phyloP scores from a whole-genome alignment of 208 protist species.

The Strigomonas culicis region DNA sequence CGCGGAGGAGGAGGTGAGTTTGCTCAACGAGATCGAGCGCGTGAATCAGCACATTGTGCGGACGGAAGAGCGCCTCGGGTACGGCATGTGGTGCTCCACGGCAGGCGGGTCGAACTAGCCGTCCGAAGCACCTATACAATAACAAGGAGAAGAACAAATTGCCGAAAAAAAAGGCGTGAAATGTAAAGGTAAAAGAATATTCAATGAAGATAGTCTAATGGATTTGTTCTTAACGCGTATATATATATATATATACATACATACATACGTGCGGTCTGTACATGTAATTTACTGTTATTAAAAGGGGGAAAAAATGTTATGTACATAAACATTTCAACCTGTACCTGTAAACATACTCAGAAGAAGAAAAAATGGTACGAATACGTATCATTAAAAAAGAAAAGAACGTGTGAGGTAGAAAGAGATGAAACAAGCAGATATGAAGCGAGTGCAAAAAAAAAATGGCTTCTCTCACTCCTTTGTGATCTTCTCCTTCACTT shows the following conservation, averaged over 20 bases:
- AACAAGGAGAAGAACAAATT: background rate
- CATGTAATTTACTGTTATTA: background rate
- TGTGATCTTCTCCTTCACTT: too few relatives aligned
- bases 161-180: background rate
- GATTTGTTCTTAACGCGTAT: background rate
- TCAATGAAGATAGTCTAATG: background rate
- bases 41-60: constrained; percentile 19
- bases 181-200: constrained; percentile 2
- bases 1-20: constrained; percentile 22
- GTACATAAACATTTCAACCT: too few relatives aligned
- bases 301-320: too few relatives aligned
- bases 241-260: background rate
- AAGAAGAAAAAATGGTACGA: too few relatives aligned
- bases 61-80: constrained; percentile 40
- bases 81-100: constrained; percentile 22
- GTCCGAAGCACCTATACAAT: too few relatives aligned
- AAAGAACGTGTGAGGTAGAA: too few relatives aligned
- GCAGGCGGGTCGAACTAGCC: too few relatives aligned
- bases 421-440: too few relatives aligned
- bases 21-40: constrained; percentile 28
- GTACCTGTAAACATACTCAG: too few relatives aligned
- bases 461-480: too few relatives aligned
- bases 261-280: background rate
- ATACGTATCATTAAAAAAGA: too few relatives aligned
- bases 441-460: too few relatives aligned